These are phyloP conservation scores for Coemansia sp. DNA, from an alignment of 192 early-diverging fungal genomes.

Conservation along the genomic window DNA sequence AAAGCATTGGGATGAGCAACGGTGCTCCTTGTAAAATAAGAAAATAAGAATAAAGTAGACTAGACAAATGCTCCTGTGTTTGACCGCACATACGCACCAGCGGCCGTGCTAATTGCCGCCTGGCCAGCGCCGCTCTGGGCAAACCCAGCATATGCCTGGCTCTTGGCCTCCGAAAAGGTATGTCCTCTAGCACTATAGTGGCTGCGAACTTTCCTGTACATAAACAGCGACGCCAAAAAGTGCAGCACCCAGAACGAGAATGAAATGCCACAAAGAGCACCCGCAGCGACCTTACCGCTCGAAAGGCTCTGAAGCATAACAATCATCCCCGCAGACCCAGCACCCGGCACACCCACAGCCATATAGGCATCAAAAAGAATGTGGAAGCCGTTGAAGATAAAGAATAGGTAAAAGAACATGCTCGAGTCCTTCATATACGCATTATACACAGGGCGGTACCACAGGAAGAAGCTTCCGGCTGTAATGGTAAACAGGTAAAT, in stretches of 20 bases:
- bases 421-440: constrained; percentile 84
- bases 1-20: no score
- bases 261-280: constrained; percentile 59
- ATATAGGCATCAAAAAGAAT: constrained; percentile 77
- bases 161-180: constrained; percentile 69
- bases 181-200: constrained; percentile 70
- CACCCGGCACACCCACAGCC: constrained; percentile 79
- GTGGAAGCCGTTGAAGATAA: constrained; percentile 85
- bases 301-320: constrained; percentile 69
- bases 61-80: constrained; percentile 44
- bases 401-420: constrained; percentile 81
- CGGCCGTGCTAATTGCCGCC: constrained; percentile 29
- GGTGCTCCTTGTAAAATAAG: neutral
- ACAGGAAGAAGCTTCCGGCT: constrained; percentile 71
- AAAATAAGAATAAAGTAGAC: neutral
- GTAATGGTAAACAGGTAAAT: constrained; percentile 74
- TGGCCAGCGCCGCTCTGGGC: constrained; percentile 54
- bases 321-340: constrained; percentile 78
- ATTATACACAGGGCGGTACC: constrained; percentile 88
- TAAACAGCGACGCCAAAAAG: constrained; percentile 58
- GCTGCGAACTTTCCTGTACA: constrained; percentile 57
- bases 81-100: constrained; percentile 35
- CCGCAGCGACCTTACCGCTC: constrained; percentile 62
- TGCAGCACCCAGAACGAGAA: constrained; percentile 64
- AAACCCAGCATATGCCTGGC: constrained; percentile 56